phyloP scores from a whole-genome alignment of 2,329 filamentous ascomycete species.

The Cladorrhinum sp. region DNA sequence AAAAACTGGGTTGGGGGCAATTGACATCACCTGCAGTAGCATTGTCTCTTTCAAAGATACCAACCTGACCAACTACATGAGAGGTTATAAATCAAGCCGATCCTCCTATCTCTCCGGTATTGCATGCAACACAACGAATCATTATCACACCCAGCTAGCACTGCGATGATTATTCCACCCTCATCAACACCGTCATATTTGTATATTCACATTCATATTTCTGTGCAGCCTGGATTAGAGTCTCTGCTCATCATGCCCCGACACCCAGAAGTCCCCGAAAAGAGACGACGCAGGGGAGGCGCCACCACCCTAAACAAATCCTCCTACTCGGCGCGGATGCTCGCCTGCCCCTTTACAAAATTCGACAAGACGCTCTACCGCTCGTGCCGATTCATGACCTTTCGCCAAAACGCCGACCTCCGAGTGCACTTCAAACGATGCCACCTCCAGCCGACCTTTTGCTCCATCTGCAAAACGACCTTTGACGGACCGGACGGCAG shows the following conservation, averaged over 20 bases:
- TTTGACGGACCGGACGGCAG: not conserved
- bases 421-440: not conserved
- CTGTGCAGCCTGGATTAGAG: too few species aligned
- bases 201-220: not conserved
- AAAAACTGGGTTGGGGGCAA: too few species aligned
- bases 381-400: not conserved
- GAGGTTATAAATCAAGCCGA: not conserved
- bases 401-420: not conserved
- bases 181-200: not conserved
- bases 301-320: not conserved
- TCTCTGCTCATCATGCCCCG: not conserved
- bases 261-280: not conserved
- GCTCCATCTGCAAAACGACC: not conserved
- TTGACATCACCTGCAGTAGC: not conserved
- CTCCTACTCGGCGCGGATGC: not conserved
- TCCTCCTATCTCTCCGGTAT: not conserved
- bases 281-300: not conserved
- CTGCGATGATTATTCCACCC: not conserved
- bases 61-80: too few species aligned
- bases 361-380: not conserved
- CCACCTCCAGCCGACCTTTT: slow-evolving; percentile 1
- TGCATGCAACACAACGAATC: not conserved
- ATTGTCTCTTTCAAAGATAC: too few species aligned
- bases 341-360: not conserved
- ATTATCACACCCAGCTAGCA: too few species aligned